Evolutionary conservation across 2,329 filamentous ascomycete genomes (phyloP).

Genomic region (Arachnomyces sp.): DNA sequence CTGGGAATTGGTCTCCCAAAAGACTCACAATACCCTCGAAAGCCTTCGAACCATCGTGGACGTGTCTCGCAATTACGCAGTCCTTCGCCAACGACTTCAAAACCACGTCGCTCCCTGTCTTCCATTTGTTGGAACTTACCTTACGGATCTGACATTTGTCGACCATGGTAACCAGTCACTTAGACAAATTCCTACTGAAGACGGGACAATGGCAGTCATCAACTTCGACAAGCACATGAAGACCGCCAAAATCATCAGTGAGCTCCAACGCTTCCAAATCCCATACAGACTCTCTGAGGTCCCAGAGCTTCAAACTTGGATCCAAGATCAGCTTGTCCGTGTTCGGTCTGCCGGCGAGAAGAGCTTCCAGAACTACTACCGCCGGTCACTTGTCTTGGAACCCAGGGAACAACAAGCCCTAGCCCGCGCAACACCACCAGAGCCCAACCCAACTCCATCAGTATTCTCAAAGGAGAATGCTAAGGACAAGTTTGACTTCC

Average conservation of each 20-base stretch:
- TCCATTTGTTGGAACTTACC: constrained; percentile 90
- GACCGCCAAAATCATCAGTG: constrained; percentile 90
- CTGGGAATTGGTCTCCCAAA: constrained; percentile 80
- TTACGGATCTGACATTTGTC: constrained; percentile 92
- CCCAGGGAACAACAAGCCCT: constrained; percentile 41
- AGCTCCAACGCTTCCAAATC: constrained; percentile 92
- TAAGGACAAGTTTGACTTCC: constrained; percentile 47
- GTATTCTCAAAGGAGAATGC: constrained; percentile 29
- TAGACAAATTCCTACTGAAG: constrained; percentile 62
- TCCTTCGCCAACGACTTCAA: constrained; percentile 72
- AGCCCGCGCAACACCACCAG: constrained; percentile 18
- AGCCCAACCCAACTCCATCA: constrained; percentile 15
- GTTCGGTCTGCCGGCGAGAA: constrained; percentile 59
- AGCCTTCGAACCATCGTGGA: constrained; percentile 77
- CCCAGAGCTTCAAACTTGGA: constrained; percentile 86
- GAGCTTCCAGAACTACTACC: constrained; percentile 62
- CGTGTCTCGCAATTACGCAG: constrained; percentile 81
- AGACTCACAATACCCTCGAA: constrained; percentile 72
- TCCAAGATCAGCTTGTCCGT: constrained; percentile 68
- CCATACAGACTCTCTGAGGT: constrained; percentile 77
- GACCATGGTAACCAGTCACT: constrained; percentile 87
- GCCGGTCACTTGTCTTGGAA: constrained; percentile 76
- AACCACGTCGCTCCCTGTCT: constrained; percentile 85
- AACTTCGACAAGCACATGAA: constrained; percentile 97
- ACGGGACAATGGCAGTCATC: constrained; percentile 64